Evolutionary conservation across 495 filamentous ascomycete species (phyloP).

Genomic region (Elasticomyces elasticus): DNA sequence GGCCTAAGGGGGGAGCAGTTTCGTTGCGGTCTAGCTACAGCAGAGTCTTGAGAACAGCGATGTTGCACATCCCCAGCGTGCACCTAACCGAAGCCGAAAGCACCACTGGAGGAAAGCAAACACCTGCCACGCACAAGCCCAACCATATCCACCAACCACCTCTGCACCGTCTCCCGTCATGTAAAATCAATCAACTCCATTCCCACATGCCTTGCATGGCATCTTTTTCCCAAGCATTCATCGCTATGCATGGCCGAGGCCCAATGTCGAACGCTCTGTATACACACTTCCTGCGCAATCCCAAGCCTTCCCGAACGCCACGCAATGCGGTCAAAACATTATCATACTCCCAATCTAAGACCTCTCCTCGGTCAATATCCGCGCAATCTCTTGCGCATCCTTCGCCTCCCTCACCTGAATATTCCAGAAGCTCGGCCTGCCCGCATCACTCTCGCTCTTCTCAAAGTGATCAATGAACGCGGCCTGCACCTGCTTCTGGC

Average conservation of each 20-base stretch:
- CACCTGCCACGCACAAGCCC: background rate
- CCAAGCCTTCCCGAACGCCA: background rate
- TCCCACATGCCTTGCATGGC: background rate
- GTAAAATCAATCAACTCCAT: background rate
- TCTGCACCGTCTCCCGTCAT: background rate
- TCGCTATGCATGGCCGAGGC: background rate
- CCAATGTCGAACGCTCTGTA: background rate
- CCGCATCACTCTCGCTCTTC: background rate
- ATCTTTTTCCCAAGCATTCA: background rate
- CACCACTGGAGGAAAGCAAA: background rate
- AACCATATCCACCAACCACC: background rate
- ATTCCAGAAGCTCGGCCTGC: constrained; percentile 3
- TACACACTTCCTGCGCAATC: background rate
- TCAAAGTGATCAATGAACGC: constrained; percentile 16
- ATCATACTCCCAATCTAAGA: background rate
- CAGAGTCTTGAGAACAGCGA: no score
- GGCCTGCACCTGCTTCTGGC: constrained; percentile 10
- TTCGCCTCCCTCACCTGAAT: constrained; percentile 12
- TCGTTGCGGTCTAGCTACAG: no score
- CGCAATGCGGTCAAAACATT: background rate
- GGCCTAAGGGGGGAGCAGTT: no score
- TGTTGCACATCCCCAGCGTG: background rate
- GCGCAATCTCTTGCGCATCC: constrained; percentile 13
- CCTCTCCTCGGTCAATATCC: constrained; percentile 9
- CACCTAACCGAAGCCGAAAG: constrained; percentile 4